Evolutionary conservation across 208 protist species (phyloP), one percentile per base, ranked within the genome.

Genomic region (Zelonia costaricensis): DNA sequence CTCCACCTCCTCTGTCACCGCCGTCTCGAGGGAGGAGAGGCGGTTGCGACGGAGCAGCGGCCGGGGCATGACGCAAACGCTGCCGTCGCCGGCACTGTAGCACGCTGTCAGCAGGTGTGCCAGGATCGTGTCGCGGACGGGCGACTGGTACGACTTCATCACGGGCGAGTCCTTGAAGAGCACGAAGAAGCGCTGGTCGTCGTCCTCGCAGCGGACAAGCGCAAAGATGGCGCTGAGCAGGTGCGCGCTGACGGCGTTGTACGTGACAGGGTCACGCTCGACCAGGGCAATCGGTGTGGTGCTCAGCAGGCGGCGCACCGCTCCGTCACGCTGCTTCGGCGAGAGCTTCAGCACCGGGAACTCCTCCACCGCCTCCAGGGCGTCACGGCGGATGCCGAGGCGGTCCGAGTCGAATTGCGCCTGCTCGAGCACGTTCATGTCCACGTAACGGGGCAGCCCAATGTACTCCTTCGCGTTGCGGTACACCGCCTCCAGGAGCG

Each of bases 191-290:
- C 67, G 45, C 52, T 98, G 92, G 23, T 87, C 74, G 60, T 97
- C 92, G 10, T 81, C 71, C 44, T 89, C 74, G 63, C 72, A 86
- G 1, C 95, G 91, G 8, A 97, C 76, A 3, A 97, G 62, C 5
- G 85, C 73, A 49, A 83, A 89, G 22, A 98, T 78, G 36, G 74
- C 68, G 4, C 48, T 27, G 1, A 97, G 78, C 33, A 87, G 74
- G 64, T 85, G 82, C 1, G 64, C 88, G 42, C 82, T 87, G 28
- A 90, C 68, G 3, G 79, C 57, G 51, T 76, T 93, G 72, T 98
- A 98, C 20, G 86, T 88, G 6, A 74, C 74, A 0, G 88, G 80
- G 48, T 98, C 94, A 18, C 93, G 75, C 66, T 98, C 92, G 0
- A 95, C 67, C n/a, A 97, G n/a, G 35, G 74, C 86, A 0, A 79